Percentiles rank a stretch among this genome's conserved stretches.
Evolutionary conservation across 257 asterid genomes (phyloP).

Genomic region (Ajuga chamaepitys): DNA sequence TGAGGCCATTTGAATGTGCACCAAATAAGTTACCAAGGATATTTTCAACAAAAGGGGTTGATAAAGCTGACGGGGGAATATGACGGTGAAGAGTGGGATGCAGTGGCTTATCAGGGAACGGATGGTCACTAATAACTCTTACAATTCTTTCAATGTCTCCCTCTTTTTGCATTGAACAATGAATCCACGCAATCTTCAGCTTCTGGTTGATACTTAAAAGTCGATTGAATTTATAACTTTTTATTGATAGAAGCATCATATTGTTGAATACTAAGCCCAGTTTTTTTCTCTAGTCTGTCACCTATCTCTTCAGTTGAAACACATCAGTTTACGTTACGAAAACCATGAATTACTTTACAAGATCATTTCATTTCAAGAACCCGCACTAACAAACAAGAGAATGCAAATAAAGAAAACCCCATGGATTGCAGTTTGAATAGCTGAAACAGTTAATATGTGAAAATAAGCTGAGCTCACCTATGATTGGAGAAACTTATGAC

Average conservation of each 20-base stretch:
- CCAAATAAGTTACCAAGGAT: conserved; percentile 78
- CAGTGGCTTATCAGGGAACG: conserved; percentile 52
- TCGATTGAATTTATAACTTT: conserved; percentile 3
- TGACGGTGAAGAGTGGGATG: conserved; percentile 37
- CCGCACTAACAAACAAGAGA: background rate
- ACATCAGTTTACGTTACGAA: background rate
- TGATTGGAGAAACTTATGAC: background rate
- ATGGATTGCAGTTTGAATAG: background rate
- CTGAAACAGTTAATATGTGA: background rate
- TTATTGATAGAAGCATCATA: conserved; percentile 24
- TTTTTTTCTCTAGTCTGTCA: background rate
- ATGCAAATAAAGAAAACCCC: background rate
- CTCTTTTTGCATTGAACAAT: conserved; percentile 23
- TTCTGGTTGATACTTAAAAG: conserved; percentile 17
- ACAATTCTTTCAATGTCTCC: conserved; percentile 37
- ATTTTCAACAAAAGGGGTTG: conserved; percentile 54
- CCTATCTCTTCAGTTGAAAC: background rate
- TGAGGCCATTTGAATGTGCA: conserved; percentile 82
- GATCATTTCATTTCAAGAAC: background rate
- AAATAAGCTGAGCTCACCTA: conserved; percentile 1
- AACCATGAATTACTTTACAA: background rate
- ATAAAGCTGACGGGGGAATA: conserved; percentile 32
- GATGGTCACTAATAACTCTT: conserved; percentile 54
- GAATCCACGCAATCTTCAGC: conserved; percentile 27
- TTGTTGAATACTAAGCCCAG: conserved; percentile 1